Percentiles rank a stretch among this genome's conserved stretches.
These are phyloP conservation scores for Iris pallida DNA, from an alignment of 116 monocot genomes.

Conservation along the genomic window DNA sequence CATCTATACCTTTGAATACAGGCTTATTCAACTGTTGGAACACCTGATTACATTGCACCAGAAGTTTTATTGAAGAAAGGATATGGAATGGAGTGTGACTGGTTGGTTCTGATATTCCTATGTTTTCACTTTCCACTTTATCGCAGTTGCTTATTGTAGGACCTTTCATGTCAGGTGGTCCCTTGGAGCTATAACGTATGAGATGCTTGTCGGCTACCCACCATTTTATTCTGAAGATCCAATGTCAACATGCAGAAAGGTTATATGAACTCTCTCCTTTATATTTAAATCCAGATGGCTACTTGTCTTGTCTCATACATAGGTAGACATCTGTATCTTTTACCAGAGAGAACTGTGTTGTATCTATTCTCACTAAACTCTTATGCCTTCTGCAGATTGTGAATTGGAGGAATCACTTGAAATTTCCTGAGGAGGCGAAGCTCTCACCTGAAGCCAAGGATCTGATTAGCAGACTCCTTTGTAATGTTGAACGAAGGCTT, in stretches of 20 bases:
- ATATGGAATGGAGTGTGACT: conserved; percentile 88
- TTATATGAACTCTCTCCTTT: conserved; percentile 3
- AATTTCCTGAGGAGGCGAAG: conserved; percentile 91
- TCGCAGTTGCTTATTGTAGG: conserved; percentile 7
- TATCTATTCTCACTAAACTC: neutral
- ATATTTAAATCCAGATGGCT: too few species aligned
- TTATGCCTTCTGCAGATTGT: conserved; percentile 51
- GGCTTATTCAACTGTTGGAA: conserved; percentile 78
- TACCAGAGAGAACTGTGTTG: neutral
- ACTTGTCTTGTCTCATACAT: too few species aligned
- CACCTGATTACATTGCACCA: conserved; percentile 78
- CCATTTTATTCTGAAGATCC: conserved; percentile 97
- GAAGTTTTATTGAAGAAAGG: conserved; percentile 73
- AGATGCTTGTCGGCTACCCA: conserved; percentile 95
- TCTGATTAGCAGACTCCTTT: conserved; percentile 70
- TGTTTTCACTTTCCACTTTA: neutral
- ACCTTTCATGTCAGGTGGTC: conserved; percentile 64
- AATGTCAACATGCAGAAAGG: conserved; percentile 96
- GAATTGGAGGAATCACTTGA: conserved; percentile 84
- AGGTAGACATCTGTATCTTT: too few species aligned
- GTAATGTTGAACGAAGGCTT: conserved; percentile 82
- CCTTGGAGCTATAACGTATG: conserved; percentile 96
- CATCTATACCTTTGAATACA: conserved; percentile 8
- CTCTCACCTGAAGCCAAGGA: conserved; percentile 84
- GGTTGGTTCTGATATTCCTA: conserved; percentile 25